Evolutionary conservation across 352 stramenopile species (phyloP).

Genomic region (Globisporangium cylindrosporum): DNA sequence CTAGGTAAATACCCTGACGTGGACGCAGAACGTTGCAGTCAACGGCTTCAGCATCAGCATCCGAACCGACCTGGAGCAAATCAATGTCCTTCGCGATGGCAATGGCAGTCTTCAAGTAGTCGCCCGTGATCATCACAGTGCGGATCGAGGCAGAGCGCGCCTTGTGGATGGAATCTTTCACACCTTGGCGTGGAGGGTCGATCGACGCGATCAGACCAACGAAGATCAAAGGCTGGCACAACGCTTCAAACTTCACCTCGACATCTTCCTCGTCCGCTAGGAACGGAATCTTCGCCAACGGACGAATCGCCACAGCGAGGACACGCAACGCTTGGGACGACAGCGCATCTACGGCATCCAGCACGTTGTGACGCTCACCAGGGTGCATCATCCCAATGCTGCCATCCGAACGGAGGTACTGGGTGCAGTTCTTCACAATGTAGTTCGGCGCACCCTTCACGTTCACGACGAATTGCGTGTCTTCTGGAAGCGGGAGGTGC

Average conservation of each 20-base stretch:
- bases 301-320: slow-evolving; percentile 87
- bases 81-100: slow-evolving; percentile 92
- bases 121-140: slow-evolving; percentile 92
- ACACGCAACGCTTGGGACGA: slow-evolving; percentile 79
- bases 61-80: slow-evolving; percentile 61
- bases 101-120: slow-evolving; percentile 93
- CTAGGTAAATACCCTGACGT: slow-evolving; percentile 39
- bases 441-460: slow-evolving; percentile 74
- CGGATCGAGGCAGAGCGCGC: slow-evolving; percentile 54
- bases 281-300: slow-evolving; percentile 42
- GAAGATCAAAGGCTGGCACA: slow-evolving; percentile 86
- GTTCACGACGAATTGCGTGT: slow-evolving; percentile 46
- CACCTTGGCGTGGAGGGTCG: slow-evolving; percentile 55
- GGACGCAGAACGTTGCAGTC: slow-evolving; percentile 64
- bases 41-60: slow-evolving; percentile 48
- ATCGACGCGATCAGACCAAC: slow-evolving; percentile 92
- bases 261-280: slow-evolving; percentile 47
- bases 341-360: slow-evolving; percentile 53
- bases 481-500: slow-evolving; percentile 33
- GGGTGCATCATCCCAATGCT: slow-evolving; percentile 35
- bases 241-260: slow-evolving; percentile 50
- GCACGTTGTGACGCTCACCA: slow-evolving; percentile 31
- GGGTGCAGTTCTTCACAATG: slow-evolving; percentile 54
- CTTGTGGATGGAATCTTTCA: slow-evolving; percentile 56
- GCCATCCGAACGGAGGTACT: slow-evolving; percentile 45